Conservation (phyloP, 345 rosid species). For the Sisymbrium irio region DNA sequence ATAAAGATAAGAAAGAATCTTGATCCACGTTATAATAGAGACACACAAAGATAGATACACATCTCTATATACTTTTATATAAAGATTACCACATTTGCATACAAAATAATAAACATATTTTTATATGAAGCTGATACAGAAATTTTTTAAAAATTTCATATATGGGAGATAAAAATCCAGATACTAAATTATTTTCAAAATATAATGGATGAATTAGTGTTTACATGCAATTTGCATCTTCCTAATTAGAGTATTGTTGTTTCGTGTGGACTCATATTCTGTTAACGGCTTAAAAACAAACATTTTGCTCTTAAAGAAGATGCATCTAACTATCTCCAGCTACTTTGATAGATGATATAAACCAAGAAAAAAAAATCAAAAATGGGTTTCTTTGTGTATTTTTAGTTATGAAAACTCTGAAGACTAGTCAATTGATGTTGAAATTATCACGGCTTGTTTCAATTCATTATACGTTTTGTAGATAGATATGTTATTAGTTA, state of each 20-base stretch:
- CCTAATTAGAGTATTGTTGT: background rate
- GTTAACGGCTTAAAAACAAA: slow-evolving; percentile 11
- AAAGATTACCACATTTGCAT: background rate
- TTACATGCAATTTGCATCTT: slow-evolving; percentile 28
- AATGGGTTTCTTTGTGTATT: background rate
- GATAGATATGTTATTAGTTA: background rate
- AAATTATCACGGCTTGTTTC: slow-evolving; percentile 3
- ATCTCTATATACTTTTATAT: background rate
- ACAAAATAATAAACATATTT: background rate
- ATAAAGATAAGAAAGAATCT: slow-evolving; percentile 38
- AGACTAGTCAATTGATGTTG: slow-evolving; percentile 22
- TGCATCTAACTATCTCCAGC: slow-evolving; percentile 10
- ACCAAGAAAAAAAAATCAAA: background rate
- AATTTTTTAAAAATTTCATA: background rate
- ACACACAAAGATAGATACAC: slow-evolving; percentile 20
- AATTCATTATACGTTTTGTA: background rate
- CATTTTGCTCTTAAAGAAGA: slow-evolving; percentile 4
- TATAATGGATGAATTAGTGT: slow-evolving; percentile 14
- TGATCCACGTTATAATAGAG: slow-evolving; percentile 30
- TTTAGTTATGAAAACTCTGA: background rate
- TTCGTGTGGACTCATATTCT: slow-evolving; percentile 22
- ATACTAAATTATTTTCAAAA: background rate
- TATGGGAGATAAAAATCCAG: slow-evolving; percentile 12
- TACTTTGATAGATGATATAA: background rate
- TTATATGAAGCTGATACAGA: background rate